phyloP scores from a whole-genome alignment of 768 basidiomycete species.

The Pulveroboletus sp. region DNA sequence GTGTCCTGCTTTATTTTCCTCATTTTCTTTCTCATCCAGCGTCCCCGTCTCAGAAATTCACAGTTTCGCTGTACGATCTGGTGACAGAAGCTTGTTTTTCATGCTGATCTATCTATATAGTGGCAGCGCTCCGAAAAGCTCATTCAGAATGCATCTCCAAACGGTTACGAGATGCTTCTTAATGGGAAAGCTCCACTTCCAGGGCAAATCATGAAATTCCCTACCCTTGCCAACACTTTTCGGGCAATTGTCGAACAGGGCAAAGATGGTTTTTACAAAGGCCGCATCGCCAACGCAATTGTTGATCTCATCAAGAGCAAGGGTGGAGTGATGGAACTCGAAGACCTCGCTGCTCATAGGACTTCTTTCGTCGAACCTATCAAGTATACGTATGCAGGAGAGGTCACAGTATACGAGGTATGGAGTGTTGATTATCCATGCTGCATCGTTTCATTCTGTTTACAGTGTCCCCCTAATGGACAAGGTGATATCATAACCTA shows the following conservation, averaged over 20 bases:
- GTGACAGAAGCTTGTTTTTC: neutral
- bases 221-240: constrained; percentile 84
- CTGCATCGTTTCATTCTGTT: neutral
- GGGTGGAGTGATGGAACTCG: constrained; percentile 91
- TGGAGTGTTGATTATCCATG: constrained; percentile 8
- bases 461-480: constrained; percentile 91
- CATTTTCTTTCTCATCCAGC: constrained; percentile 34
- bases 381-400: constrained; percentile 80
- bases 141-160: constrained; percentile 82
- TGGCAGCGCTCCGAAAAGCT: constrained; percentile 57
- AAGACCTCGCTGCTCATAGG: constrained; percentile 85
- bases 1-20: neutral
- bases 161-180: constrained; percentile 82
- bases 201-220: constrained; percentile 80
- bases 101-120: constrained; percentile 22
- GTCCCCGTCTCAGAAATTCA: constrained; percentile 87
- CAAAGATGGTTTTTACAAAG: constrained; percentile 93
- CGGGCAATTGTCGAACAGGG: constrained; percentile 75
- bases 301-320: constrained; percentile 80
- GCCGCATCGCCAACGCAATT: constrained; percentile 84
- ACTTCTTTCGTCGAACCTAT: constrained; percentile 86
- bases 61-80: constrained; percentile 47
- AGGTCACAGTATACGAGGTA: constrained; percentile 92
- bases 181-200: constrained; percentile 80
- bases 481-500: constrained; percentile 56